These are phyloP conservation scores for Bipolaris cookei DNA, from an alignment of 2,329 filamentous ascomycete species.

Conservation along the genomic window DNA sequence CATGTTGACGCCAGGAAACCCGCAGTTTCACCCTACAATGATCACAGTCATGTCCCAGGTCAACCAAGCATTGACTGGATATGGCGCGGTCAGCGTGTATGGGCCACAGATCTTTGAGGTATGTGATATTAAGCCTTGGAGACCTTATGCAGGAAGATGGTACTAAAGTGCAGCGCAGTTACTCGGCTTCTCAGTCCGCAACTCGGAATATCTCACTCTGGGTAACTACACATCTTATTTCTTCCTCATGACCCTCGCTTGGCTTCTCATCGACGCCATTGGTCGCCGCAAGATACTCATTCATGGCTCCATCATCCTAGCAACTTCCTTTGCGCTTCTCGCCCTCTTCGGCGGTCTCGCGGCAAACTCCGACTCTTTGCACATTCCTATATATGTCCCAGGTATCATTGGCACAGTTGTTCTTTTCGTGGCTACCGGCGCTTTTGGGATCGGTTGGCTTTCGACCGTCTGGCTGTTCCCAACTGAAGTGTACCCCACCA, in stretches of 20 bases:
- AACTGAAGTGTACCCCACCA: slow-evolving; percentile 64
- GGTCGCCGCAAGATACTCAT: slow-evolving; percentile 62
- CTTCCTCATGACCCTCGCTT: slow-evolving; percentile 66
- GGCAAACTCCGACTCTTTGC: slow-evolving; percentile 45
- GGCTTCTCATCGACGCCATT: slow-evolving; percentile 64
- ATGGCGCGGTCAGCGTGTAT: slow-evolving; percentile 67
- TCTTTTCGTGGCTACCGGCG: slow-evolving; percentile 64
- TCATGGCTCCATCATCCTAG: slow-evolving; percentile 58
- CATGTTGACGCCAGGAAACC: slow-evolving; percentile 62
- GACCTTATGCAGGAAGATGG: not conserved
- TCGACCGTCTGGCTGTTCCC: slow-evolving; percentile 66
- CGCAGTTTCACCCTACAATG: slow-evolving; percentile 66
- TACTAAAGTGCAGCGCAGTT: slow-evolving; percentile 63
- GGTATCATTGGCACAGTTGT: slow-evolving; percentile 60
- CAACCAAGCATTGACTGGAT: slow-evolving; percentile 65
- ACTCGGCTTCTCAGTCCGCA: slow-evolving; percentile 60
- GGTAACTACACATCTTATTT: slow-evolving; percentile 68
- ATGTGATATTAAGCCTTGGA: not conserved
- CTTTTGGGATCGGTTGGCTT: slow-evolving; percentile 67
- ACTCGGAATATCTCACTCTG: slow-evolving; percentile 63
- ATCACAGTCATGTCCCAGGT: slow-evolving; percentile 68
- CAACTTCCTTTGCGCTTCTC: slow-evolving; percentile 59
- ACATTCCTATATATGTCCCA: slow-evolving; percentile 52
- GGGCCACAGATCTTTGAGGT: slow-evolving; percentile 67
- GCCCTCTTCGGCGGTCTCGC: slow-evolving; percentile 60